These are phyloP conservation scores for Ogataea ganodermae DNA, from an alignment of 805 yeast genomes.

Conservation along the genomic window DNA sequence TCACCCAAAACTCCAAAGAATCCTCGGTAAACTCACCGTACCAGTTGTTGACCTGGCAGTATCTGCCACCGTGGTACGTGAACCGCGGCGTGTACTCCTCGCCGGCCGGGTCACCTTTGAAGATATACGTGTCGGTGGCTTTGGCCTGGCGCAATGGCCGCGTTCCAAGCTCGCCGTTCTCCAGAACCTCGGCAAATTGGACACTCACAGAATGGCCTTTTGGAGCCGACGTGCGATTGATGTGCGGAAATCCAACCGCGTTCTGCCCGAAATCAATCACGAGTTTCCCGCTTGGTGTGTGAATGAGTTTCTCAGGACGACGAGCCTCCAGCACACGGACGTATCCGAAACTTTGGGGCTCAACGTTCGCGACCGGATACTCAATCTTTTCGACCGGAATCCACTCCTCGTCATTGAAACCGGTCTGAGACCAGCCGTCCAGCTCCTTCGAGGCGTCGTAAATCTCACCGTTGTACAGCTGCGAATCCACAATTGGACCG, in stretches of 20 bases:
- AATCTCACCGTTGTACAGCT: constrained; percentile 30
- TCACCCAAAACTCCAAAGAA: constrained; percentile 19
- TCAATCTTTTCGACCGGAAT: constrained; percentile 11
- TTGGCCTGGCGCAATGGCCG: constrained; percentile 28
- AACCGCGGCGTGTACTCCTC: constrained; percentile 27
- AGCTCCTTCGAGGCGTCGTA: constrained; percentile 27
- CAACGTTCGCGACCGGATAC: constrained; percentile 5
- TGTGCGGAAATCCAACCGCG: constrained; percentile 26
- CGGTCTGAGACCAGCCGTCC: constrained; percentile 19
- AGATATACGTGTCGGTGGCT: constrained; percentile 22
- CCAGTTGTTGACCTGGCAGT: constrained; percentile 26
- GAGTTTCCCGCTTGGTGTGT: constrained; percentile 23
- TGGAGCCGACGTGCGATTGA: constrained; percentile 20
- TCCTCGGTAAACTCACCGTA: constrained; percentile 19
- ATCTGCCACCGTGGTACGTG: constrained; percentile 30
- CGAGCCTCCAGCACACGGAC: constrained; percentile 16
- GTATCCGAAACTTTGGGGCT: constrained; percentile 21
- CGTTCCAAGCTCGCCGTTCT: constrained; percentile 28
- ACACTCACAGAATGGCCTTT: constrained; percentile 21
- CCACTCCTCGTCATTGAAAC: constrained; percentile 10
- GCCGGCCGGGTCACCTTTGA: constrained; percentile 22
- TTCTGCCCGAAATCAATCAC: constrained; percentile 32
- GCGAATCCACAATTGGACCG: constrained; percentile 26
- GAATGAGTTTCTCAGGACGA: constrained; percentile 18
- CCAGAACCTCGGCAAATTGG: constrained; percentile 30